A percentile compares a stretch with the other conserved stretches of the same genome.
These are phyloP conservation scores for Neoboletus brunneissimus DNA, from an alignment of 768 basidiomycete species.

Conservation along the genomic window DNA sequence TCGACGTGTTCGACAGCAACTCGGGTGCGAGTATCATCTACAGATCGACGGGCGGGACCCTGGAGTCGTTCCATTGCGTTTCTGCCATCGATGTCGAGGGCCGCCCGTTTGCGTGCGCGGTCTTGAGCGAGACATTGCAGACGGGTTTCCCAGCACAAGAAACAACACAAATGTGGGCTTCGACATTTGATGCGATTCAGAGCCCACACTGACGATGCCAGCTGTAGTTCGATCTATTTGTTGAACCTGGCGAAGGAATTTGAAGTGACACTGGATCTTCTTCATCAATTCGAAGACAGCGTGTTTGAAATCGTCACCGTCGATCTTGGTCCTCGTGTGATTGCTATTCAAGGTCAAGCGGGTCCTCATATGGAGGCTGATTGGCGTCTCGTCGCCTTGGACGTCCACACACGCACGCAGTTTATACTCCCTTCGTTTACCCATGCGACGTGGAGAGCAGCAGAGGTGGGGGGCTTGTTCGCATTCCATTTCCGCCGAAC, in stretches of 20 bases:
- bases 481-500: not conserved
- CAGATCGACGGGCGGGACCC: not conserved
- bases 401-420: conserved; percentile 12
- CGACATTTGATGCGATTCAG: not conserved
- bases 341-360: conserved; percentile 2
- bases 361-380: not conserved
- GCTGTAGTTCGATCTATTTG: conserved; percentile 8
- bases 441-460: not conserved
- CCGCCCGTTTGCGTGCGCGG: conserved; percentile 14
- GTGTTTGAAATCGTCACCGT: not conserved
- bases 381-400: conserved; percentile 8
- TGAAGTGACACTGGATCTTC: conserved; percentile 8
- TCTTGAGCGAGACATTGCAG: conserved; percentile 2
- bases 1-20: not conserved
- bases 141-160: not conserved
- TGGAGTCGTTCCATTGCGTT: conserved; percentile 5
- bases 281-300: conserved; percentile 11
- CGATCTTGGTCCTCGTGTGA: conserved; percentile 16
- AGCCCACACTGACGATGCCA: not conserved
- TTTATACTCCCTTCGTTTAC: not conserved
- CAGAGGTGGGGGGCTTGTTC: not conserved
- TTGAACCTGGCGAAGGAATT: conserved; percentile 1
- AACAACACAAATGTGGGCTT: conserved; percentile 2
- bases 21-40: conserved; percentile 9
- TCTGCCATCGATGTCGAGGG: conserved; percentile 14